Conservation (phyloP, 495 filamentous ascomycete species). For the Aspergillus baeticus region DNA sequence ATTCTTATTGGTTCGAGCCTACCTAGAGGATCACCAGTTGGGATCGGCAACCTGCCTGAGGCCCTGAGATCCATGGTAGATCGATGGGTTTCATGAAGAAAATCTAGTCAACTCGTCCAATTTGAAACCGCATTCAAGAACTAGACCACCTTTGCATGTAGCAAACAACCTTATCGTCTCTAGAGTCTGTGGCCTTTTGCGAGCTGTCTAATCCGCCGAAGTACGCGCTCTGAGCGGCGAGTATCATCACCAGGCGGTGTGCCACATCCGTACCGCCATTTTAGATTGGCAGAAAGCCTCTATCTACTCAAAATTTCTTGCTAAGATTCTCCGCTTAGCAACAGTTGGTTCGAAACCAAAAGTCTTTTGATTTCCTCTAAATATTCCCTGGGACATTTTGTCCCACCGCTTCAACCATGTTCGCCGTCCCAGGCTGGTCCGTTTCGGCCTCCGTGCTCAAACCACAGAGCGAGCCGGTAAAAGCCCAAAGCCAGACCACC, state of each 20-base stretch:
- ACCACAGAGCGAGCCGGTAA: slow-evolving; percentile 55
- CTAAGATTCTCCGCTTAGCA: neutral
- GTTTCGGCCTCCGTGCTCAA: slow-evolving; percentile 68
- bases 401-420: slow-evolving; percentile 59
- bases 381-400: neutral
- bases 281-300: slow-evolving; percentile 7
- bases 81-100: no score
- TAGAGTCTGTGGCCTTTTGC: no score
- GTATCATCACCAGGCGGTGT: neutral
- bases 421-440: slow-evolving; percentile 89
- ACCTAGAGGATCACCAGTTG: neutral
- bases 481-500: slow-evolving; percentile 26
- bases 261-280: neutral
- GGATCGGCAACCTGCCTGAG: neutral
- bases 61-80: no score
- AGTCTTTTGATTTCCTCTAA: neutral
- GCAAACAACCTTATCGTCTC: no score
- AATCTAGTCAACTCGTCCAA: no score
- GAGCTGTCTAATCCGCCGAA: no score
- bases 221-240: neutral
- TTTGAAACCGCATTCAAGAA: no score
- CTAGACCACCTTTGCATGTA: no score
- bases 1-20: neutral
- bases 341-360: neutral
- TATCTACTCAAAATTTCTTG: slow-evolving; percentile 18